Base-by-base conservation (phyloP, 2,329 filamentous ascomycete genomes). In the Ceratocystis albifundus region DNA sequence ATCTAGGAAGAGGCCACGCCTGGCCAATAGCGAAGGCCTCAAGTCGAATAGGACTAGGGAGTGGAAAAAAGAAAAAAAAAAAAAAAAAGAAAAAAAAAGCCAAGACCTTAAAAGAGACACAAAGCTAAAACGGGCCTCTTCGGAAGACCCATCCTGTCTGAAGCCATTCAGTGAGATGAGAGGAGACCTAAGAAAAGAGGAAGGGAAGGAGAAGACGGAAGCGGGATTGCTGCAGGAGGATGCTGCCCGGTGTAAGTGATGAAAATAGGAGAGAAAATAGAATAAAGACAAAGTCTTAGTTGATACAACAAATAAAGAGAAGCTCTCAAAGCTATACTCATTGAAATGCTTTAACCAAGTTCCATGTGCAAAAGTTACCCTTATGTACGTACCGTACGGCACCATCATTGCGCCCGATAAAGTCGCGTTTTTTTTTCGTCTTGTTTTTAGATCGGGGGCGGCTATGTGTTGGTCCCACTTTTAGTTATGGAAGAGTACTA, bases 1-100 rank as follows among this genome's bases (percentile, higher is more conserved):
- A 57, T 57, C 22, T 30, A 30, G 53, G 53, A 28, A 57, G 53
- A 57, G 53, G 53, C 53, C 53, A 57, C 8, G 50, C 50, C 50
- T 55, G 25, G 50, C 20, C 50, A 55, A 55, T 30, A 57, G 22
- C 53, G 28, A 57, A 30, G 53, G 28, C 53, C 53, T 57, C 53
- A 57, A 57, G 12, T 8, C 20, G 48, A 30, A 57, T 57, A 57
- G 12, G n/a, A 12, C 6, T 15, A 32, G 53, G 4, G 15, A 17
- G 53, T 15, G 22, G 1, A 57, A 57, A 32, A 15, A 15, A 25
- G 25, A 2, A 53, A 25, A 15, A 25, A 53, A 2, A 53, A 25
- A 15, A 25, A 53, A 2, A 53, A 25, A 15, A 25, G 25, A 2
- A 53, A 25, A 15, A 25, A 53, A 2, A 53, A 25, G 12, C n/a